These are phyloP conservation scores for Pinus tabuliformis DNA, from an alignment of 75 land plant species.

Conservation along the genomic window DNA sequence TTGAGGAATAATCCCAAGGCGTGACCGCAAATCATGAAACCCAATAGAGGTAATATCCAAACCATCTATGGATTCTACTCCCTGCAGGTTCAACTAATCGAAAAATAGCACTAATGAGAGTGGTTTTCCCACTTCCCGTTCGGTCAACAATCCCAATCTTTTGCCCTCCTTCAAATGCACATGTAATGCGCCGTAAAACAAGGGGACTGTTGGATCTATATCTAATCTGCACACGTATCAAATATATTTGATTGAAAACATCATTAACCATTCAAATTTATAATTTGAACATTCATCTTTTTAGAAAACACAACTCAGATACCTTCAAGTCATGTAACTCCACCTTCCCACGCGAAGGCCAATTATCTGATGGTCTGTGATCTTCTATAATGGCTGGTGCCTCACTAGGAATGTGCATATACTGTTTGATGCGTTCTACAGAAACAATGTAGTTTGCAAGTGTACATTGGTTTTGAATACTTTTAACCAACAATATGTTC, in stretches of 20 bases:
- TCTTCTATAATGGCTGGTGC: constrained; percentile 64
- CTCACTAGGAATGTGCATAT: constrained; percentile 71
- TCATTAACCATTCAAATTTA: neutral
- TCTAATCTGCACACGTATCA: constrained; percentile 39
- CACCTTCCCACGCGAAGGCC: constrained; percentile 76
- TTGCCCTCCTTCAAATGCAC: constrained; percentile 61
- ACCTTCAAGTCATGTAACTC: constrained; percentile 75
- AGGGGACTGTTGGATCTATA: constrained; percentile 67
- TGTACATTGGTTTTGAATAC: constrained; percentile 37
- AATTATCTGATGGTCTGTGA: constrained; percentile 49
- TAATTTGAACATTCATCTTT: too few relatives aligned
- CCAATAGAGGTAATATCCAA: constrained; percentile 40
- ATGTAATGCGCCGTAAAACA: constrained; percentile 63
- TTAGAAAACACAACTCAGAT: neutral
- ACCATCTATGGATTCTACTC: constrained; percentile 46
- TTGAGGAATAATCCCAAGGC: constrained; percentile 54
- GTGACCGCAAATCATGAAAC: constrained; percentile 44
- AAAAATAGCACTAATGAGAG: constrained; percentile 64
- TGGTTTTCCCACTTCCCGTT: constrained; percentile 65
- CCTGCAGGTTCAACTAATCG: constrained; percentile 72
- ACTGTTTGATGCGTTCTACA: constrained; percentile 47
- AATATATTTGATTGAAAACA: neutral
- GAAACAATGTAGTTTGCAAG: constrained; percentile 9
- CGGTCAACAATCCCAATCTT: constrained; percentile 46
- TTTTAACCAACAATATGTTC: constrained; percentile 26